These are phyloP conservation scores for Phyllosticta paracitricarpa DNA, from an alignment of 2,329 filamentous ascomycete species.

Conservation along the genomic window DNA sequence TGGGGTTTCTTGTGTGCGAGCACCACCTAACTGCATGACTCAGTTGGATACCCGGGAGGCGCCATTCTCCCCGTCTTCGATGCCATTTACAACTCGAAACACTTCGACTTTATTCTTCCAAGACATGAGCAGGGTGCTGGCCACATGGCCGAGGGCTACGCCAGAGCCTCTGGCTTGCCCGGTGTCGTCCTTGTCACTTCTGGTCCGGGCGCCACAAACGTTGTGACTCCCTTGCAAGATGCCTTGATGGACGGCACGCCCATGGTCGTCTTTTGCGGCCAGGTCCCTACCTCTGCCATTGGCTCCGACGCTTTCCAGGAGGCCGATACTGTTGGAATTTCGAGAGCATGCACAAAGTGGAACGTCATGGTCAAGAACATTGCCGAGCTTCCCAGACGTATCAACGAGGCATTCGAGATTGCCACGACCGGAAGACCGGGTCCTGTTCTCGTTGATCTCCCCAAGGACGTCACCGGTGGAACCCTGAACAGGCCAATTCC, in stretches of 20 bases:
- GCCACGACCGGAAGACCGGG: conserved; percentile 89
- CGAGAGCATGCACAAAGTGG: conserved; percentile 94
- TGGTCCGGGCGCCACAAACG: conserved; percentile 91
- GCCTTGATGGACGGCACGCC: conserved; percentile 91
- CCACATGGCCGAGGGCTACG: conserved; percentile 98
- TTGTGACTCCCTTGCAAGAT: conserved; percentile 93
- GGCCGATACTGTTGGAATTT: conserved; percentile 89
- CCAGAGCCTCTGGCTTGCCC: conserved; percentile 82
- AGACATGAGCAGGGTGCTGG: conserved; percentile 96
- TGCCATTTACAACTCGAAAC: conserved; percentile 94
- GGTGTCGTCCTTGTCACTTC: conserved; percentile 96
- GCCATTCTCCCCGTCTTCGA: conserved; percentile 97
- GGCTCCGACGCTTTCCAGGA: conserved; percentile 97
- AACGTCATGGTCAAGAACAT: conserved; percentile 97
- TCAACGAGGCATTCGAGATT: conserved; percentile 98
- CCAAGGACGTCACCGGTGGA: conserved; percentile 89
- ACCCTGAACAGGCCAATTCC: conserved; percentile 79
- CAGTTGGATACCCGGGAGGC: conserved; percentile 72
- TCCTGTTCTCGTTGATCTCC: conserved; percentile 88
- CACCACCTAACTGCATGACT: conserved; percentile 2
- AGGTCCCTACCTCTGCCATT: conserved; percentile 83
- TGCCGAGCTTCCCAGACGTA: conserved; percentile 81
- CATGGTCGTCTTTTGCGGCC: conserved; percentile 89
- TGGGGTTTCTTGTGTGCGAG: conserved; percentile 1
- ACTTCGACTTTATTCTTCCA: conserved; percentile 93